Evolutionary conservation across 495 filamentous ascomycete species (phyloP).

Genomic region (Talaromyces nanjingensis): DNA sequence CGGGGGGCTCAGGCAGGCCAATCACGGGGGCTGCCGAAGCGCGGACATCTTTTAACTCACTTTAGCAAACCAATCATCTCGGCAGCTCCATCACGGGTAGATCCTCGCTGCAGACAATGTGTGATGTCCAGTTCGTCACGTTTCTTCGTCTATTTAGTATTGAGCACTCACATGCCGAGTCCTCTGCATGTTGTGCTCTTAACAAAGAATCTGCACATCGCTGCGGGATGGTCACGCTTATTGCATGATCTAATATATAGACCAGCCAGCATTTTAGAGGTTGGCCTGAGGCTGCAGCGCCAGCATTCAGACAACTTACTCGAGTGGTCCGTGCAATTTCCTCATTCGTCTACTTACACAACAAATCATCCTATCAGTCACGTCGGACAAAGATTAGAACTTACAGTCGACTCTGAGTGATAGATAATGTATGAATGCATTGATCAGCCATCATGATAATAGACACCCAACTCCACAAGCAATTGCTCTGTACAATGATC

Average conservation of each 20-base stretch:
- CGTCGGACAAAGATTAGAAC: too few relatives aligned
- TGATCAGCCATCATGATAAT: not conserved
- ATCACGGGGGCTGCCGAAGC: constrained; percentile 1
- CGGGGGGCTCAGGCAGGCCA: constrained; percentile 1
- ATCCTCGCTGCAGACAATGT: not conserved
- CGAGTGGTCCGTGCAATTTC: not conserved
- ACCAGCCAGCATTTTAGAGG: too few relatives aligned
- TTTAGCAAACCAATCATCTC: not conserved
- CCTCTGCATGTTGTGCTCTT: not conserved
- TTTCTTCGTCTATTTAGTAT: not conserved
- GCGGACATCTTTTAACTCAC: not conserved
- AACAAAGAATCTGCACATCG: not conserved
- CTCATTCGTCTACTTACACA: not conserved
- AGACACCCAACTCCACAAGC: not conserved
- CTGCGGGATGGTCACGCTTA: not conserved
- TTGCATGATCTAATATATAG: not conserved
- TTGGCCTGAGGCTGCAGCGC: not conserved
- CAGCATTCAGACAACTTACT: not conserved
- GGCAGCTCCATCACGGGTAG: not conserved
- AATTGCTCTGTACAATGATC: constrained; percentile 4
- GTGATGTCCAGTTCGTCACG: not conserved
- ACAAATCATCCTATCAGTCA: too few relatives aligned
- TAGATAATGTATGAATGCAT: not conserved
- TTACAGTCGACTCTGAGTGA: too few relatives aligned
- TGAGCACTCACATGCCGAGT: not conserved